phyloP scores from a whole-genome alignment of 257 asterid genomes.

The Scutellaria minor region DNA sequence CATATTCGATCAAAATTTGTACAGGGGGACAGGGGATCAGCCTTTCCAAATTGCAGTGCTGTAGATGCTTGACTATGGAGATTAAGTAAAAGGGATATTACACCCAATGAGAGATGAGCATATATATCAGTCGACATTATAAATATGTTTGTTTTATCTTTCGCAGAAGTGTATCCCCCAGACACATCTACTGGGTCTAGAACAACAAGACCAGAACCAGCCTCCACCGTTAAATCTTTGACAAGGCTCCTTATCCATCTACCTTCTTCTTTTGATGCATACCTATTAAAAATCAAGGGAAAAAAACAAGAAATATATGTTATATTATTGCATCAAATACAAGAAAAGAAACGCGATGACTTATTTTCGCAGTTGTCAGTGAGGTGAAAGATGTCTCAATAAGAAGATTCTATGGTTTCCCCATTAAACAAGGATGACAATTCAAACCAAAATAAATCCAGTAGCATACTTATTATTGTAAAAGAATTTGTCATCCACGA shows the following conservation, averaged over 20 bases:
- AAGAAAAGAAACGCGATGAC: conserved; percentile 11
- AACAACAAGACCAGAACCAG: conserved; percentile 96
- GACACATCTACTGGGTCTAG: conserved; percentile 98
- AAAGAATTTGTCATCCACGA: background rate
- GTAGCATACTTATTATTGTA: background rate
- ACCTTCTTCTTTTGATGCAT: conserved; percentile 93
- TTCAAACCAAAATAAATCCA: conserved; percentile 26
- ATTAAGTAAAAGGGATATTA: conserved; percentile 86
- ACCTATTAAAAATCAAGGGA: conserved; percentile 57
- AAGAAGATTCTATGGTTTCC: conserved; percentile 10
- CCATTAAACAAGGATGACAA: background rate
- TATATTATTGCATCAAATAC: conserved; percentile 16
- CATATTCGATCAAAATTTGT: conserved; percentile 86
- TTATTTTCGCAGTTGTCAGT: conserved; percentile 3
- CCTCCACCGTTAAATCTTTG: conserved; percentile 89
- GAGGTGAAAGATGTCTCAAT: conserved; percentile 24
- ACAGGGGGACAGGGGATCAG: conserved; percentile 89
- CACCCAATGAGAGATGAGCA: conserved; percentile 92
- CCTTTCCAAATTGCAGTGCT: conserved; percentile 87
- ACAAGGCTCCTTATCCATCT: conserved; percentile 90
- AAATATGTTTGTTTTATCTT: conserved; percentile 87
- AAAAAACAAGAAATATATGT: conserved; percentile 19
- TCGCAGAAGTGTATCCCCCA: conserved; percentile 93
- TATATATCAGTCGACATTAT: conserved; percentile 79
- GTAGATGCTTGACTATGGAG: conserved; percentile 86